A percentile compares a stretch with the other conserved stretches of the same genome.
These are phyloP conservation scores for Fusarium citri DNA, from an alignment of 2,329 filamentous ascomycete species.

Conservation along the genomic window DNA sequence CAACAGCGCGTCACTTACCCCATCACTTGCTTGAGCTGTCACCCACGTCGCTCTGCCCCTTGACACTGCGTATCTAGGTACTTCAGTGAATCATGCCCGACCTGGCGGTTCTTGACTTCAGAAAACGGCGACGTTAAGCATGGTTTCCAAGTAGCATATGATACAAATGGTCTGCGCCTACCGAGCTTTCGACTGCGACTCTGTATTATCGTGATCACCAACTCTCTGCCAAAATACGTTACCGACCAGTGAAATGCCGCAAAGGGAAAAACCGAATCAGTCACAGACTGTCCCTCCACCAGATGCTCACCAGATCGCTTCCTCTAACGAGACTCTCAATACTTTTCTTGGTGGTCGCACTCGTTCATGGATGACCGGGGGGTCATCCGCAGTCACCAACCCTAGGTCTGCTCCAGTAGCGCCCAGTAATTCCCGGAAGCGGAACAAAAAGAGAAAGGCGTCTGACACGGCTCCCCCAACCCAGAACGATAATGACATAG, in stretches of 20 bases:
- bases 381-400: constrained; percentile 14
- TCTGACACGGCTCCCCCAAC: constrained; percentile 15
- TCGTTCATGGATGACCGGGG: constrained; percentile 47
- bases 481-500: constrained; percentile 26
- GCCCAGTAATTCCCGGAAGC: constrained; percentile 38
- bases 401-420: constrained; percentile 17
- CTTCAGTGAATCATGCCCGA: constrained; percentile 40
- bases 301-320: constrained; percentile 49
- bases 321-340: constrained; percentile 57
- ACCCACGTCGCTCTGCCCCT: constrained; percentile 8
- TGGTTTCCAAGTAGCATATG: constrained; percentile 28
- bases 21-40: background rate
- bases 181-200: background rate
- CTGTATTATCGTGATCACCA: constrained; percentile 8
- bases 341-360: constrained; percentile 53
- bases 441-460: constrained; percentile 29
- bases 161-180: constrained; percentile 33
- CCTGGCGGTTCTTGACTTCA: constrained; percentile 33
- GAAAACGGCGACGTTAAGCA: constrained; percentile 45
- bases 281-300: constrained; percentile 28
- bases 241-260: constrained; percentile 43
- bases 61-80: constrained; percentile 1
- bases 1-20: background rate
- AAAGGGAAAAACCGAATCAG: constrained; percentile 31
- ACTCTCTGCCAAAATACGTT: constrained; percentile 11